Percentiles rank a stretch among this genome's conserved stretches.
Conservation (phyloP, 352 stramenopile genomes). For the Aphanomyces euteiches region DNA sequence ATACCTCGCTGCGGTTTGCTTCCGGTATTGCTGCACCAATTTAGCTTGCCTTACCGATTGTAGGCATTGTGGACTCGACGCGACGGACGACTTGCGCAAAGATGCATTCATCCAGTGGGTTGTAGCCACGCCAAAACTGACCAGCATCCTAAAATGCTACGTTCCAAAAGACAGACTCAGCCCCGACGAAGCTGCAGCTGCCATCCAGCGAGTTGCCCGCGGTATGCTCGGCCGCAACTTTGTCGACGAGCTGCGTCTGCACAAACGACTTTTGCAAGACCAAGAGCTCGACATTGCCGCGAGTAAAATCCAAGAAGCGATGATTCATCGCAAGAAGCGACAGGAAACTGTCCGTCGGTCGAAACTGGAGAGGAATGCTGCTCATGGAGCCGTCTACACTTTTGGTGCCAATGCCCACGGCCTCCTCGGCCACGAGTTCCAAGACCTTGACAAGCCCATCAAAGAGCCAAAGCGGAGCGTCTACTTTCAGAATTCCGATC, state of each 20-base stretch:
- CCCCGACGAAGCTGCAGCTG: conserved; percentile 47
- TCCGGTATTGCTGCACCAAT: conserved; percentile 30
- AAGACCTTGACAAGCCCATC: conserved; percentile 42
- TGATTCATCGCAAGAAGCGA: conserved; percentile 60
- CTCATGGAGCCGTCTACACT: conserved; percentile 65
- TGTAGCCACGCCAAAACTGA: conserved; percentile 66
- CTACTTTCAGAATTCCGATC: conserved; percentile 72
- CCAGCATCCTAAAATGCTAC: conserved; percentile 66
- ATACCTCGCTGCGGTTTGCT: conserved; percentile 60
- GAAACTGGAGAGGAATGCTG: conserved; percentile 68
- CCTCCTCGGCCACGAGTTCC: conserved; percentile 46
- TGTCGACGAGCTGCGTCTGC: conserved; percentile 49
- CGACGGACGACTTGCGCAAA: conserved; percentile 58
- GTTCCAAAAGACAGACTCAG: conserved; percentile 60
- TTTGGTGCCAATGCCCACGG: conserved; percentile 59
- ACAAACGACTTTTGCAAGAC: conserved; percentile 53
- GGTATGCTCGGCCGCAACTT: conserved; percentile 51
- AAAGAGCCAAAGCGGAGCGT: conserved; percentile 43
- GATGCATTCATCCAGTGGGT: conserved; percentile 55
- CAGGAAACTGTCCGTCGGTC: conserved; percentile 57
- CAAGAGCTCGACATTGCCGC: conserved; percentile 45
- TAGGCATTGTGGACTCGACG: conserved; percentile 54
- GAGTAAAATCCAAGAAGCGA: conserved; percentile 59
- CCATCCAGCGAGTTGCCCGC: conserved; percentile 52
- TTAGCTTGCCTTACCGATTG: not conserved